Evolutionary conservation across 495 filamentous ascomycete species (phyloP), one percentile per base, ranked within the genome.

Genomic region (Bryoglossum gracile): DNA sequence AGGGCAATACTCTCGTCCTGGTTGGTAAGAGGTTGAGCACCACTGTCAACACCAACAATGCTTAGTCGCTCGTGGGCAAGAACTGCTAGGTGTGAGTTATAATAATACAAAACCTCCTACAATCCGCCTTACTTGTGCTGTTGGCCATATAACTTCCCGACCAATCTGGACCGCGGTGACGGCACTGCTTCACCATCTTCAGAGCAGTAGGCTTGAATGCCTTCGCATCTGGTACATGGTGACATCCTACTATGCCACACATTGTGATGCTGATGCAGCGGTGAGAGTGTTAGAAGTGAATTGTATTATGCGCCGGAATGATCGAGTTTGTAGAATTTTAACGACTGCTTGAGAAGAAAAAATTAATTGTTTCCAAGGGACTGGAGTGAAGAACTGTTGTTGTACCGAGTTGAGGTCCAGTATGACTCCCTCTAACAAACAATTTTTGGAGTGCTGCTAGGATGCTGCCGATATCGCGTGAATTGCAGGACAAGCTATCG

Each of bases 131-230:
- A 95, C 90, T 94, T 57, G 92, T 96, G 65, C 86, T 84, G 62
- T 95, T 86, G 54, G 74, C 83, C 55, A 86, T 81, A 61, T 86
- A 80, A 71, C 86, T 97, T 65, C 92, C 92, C 11, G 52, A 55
- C 92, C 92, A 97, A 76, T 98, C 92, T 56, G 94, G 92, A 60
- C 92, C 94, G 67, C 92, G 84, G 68, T 98, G 92, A 58, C 92
- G 88, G 59, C 94, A 81, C 66, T 87, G 84, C 78, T 96, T 97
- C 53, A 88, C 86, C 74, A 98, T 83, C 73, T 86, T 84, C 70
- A 98, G 75, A 62, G 92, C 92, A 57, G 87, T 94, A 26, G 89
- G 83, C 83, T 97, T 96, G 78, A 98, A 98, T 61, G 86, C 85
- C 60, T 84, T 80, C 60, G 96, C 91, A 80, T 97, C 85, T 38